Percentiles rank a stretch among this genome's conserved stretches.
These are phyloP conservation scores for Penicillium crystallinum DNA, from an alignment of 495 filamentous ascomycete species.

Conservation along the genomic window DNA sequence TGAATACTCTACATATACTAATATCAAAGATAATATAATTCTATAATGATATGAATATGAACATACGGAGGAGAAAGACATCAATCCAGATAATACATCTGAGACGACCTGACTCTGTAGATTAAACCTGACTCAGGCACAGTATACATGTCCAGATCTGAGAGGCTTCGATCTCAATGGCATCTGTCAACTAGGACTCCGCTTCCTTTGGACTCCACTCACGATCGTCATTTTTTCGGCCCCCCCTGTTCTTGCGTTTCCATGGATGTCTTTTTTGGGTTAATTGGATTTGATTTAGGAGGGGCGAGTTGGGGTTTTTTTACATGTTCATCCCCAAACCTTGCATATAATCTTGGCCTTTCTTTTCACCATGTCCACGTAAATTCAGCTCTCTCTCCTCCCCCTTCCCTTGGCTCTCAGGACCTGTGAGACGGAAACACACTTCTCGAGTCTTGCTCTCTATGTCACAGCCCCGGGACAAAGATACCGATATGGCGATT, in stretches of 20 bases:
- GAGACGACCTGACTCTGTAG: no score
- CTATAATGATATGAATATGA: no score
- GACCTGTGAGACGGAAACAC: no score
- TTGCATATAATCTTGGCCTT: constrained; percentile 28
- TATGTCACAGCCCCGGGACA: constrained; percentile 40
- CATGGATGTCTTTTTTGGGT: constrained; percentile 24
- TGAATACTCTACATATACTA: no score
- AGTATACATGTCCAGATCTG: no score
- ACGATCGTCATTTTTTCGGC: constrained; percentile 41
- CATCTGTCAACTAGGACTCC: not conserved
- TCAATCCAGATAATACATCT: no score
- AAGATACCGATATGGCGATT: constrained; percentile 43
- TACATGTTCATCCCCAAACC: constrained; percentile 26
- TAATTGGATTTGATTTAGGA: constrained; percentile 15
- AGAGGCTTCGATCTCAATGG: no score
- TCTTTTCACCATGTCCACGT: constrained; percentile 22
- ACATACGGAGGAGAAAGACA: no score
- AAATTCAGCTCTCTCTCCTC: constrained; percentile 19
- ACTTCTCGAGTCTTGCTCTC: constrained; percentile 8
- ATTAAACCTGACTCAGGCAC: no score
- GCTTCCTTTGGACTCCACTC: constrained; percentile 3
- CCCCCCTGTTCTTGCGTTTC: constrained; percentile 34
- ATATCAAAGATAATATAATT: no score
- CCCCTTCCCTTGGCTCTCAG: not conserved
- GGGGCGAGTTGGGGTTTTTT: constrained; percentile 6